Evolutionary conservation across 495 filamentous ascomycete genomes (phyloP).

Genomic region (Penicillium goetzii): DNA sequence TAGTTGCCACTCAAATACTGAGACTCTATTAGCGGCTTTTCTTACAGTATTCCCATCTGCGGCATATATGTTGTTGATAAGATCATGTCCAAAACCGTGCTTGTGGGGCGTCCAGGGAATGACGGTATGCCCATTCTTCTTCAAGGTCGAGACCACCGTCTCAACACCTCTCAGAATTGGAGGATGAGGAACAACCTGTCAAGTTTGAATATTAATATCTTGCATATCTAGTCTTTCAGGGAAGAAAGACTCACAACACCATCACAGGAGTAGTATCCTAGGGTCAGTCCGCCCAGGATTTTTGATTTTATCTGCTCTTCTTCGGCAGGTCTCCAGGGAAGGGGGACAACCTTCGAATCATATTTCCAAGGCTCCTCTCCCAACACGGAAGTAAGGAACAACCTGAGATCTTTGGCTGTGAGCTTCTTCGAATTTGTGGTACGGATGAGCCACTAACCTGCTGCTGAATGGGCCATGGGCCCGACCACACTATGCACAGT

Average conservation of each 20-base stretch:
- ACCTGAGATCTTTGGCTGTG: slow-evolving; percentile 30
- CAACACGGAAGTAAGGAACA: slow-evolving; percentile 41
- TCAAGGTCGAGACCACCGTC: slow-evolving; percentile 39
- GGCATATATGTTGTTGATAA: slow-evolving; percentile 43
- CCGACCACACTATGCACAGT: slow-evolving; percentile 46
- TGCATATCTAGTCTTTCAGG: neutral
- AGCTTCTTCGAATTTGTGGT: slow-evolving; percentile 18
- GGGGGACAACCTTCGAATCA: slow-evolving; percentile 36
- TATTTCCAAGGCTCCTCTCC: slow-evolving; percentile 37
- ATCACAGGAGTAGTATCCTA: slow-evolving; percentile 33
- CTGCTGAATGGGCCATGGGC: slow-evolving; percentile 41
- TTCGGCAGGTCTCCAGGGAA: slow-evolving; percentile 33
- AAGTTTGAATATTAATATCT: neutral
- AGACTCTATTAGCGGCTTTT: neutral
- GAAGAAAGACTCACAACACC: slow-evolving; percentile 18
- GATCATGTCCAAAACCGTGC: slow-evolving; percentile 37
- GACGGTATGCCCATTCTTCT: slow-evolving; percentile 43
- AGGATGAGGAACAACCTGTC: slow-evolving; percentile 29
- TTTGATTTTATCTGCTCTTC: slow-evolving; percentile 33
- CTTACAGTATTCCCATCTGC: slow-evolving; percentile 42
- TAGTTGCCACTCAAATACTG: too few species aligned
- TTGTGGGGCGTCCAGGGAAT: slow-evolving; percentile 47
- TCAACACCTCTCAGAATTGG: slow-evolving; percentile 47
- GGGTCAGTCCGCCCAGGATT: slow-evolving; percentile 28
- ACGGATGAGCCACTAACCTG: slow-evolving; percentile 33